Base-by-base conservation (phyloP, 2,329 filamentous ascomycete genomes). In the Diaporthe ilicicola region DNA sequence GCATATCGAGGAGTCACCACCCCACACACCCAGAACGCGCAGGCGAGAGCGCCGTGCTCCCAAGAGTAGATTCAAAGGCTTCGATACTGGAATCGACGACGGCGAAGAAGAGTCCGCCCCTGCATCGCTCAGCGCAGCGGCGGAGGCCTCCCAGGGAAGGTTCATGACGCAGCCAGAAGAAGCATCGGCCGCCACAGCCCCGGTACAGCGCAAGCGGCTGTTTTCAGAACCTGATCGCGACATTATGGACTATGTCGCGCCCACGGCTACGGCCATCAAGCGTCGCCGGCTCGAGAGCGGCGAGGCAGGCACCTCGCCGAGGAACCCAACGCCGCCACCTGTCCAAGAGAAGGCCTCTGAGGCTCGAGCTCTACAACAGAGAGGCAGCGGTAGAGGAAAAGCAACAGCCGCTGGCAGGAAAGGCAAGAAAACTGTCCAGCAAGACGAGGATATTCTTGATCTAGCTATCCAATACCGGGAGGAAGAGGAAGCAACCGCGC, bases 241-340 rank as follows among this genome's bases (percentile, higher is more conserved):
- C 54, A 81, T 92, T 10, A 89, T 95, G 79, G 90, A 94, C 17
- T 86, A 88, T 27, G 88, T 97, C 69, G 90, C 95, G 1, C 93
- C 94, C 0, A 93, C 91, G 1, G 91, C 93, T 4, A 90, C 92
- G 34, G 90, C 90, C 6, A 89, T 94, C 78, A 98, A 97, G 79
- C 90, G 91, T n/a, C 91, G 92, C 27, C 90, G 92, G 32, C 85
- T 93, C 24, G 91, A 89, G 72, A 86, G 86, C 64, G 86, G 88
- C 54, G 82, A 86, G 74, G 83, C 86, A 39, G 83, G 86, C 3
- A 75, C 83, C 9, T 78, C 82, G 37, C 77, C 79, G 56, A 77
- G 79, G 68, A 73, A 77, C 56, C 72, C 77, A 51, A 66, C 79
- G 69, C 46, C 75, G 56, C 37, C 75, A 72, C 54, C 72, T n/a